Percentiles rank a stretch among this genome's conserved stretches.
Conservation (phyloP, 208 protist genomes). For the Acanthamoeba healyi region DNA sequence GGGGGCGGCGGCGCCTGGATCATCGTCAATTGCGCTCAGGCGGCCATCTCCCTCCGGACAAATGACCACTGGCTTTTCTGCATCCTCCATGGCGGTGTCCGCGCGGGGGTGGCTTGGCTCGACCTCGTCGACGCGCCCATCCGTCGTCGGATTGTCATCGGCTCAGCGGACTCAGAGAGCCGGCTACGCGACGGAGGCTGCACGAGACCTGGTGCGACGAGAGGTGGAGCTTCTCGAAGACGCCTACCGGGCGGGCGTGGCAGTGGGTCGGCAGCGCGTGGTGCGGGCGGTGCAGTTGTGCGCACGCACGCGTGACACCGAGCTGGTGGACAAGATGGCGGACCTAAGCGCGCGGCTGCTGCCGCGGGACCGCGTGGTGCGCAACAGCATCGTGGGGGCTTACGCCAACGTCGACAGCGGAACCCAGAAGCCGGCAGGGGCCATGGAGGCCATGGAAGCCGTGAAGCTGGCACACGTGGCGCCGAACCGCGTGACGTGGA, state of each 20-base stretch:
- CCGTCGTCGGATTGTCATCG: too few relatives aligned
- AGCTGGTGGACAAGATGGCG: neutral
- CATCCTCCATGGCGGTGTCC: too few relatives aligned
- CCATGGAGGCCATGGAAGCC: neutral
- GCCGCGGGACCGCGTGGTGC: neutral
- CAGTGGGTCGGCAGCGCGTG: neutral
- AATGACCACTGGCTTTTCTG: too few relatives aligned
- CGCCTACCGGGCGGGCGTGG: neutral
- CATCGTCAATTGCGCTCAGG: too few relatives aligned
- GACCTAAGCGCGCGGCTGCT: neutral
- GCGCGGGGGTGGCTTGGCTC: too few relatives aligned
- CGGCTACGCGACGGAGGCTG: neutral
- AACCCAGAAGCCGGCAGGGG: neutral
- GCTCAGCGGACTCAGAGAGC: neutral
- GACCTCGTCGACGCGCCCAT: too few relatives aligned
- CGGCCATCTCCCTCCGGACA: too few relatives aligned
- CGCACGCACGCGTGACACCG: conserved; percentile 8
- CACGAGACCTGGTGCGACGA: neutral
- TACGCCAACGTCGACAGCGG: neutral
- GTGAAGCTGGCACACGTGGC: neutral
- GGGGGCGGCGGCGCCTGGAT: too few relatives aligned
- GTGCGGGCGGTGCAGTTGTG: neutral
- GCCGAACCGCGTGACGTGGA: conserved; percentile 13
- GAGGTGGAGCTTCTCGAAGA: neutral
- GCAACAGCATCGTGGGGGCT: neutral